Conservation (phyloP, 129 eudicot genomes). For the Saussurea involucrata region DNA sequence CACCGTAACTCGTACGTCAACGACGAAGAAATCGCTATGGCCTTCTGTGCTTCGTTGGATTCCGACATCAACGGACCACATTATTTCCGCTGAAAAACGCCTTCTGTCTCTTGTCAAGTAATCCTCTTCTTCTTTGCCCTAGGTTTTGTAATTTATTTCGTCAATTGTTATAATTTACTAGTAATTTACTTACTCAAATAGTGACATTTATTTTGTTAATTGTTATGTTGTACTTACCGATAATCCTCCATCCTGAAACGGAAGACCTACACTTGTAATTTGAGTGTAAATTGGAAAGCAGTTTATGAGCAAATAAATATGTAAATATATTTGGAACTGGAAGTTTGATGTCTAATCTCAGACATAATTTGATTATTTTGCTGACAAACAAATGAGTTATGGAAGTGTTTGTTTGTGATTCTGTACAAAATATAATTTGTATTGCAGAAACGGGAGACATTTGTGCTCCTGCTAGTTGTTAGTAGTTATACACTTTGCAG, state of each 20-base stretch:
- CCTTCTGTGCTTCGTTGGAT: constrained; percentile 86
- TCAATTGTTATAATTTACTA: not conserved
- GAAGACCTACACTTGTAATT: not conserved
- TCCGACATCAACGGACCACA: constrained; percentile 88
- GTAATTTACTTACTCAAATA: not conserved
- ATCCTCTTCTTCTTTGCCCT: not conserved
- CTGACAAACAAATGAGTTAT: not conserved
- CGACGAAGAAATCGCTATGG: constrained; percentile 43
- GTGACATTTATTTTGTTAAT: not conserved
- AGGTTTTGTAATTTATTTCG: not conserved
- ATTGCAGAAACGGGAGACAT: not conserved
- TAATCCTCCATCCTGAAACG: not conserved
- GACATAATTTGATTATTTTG: not conserved
- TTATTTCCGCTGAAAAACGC: constrained; percentile 88
- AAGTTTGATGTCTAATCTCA: not conserved
- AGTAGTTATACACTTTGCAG: not conserved
- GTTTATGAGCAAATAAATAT: not conserved
- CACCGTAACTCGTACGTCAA: constrained; percentile 10
- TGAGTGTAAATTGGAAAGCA: not conserved
- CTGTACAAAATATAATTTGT: not conserved
- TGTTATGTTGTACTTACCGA: not conserved
- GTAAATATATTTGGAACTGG: not conserved
- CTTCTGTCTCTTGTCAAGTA: constrained; percentile 89
- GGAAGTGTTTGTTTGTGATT: constrained; percentile 7
- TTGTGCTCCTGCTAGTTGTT: not conserved